Evolutionary conservation across 148 eudicot species (phyloP), one percentile per base, ranked within the genome.

Genomic region (Rhododendron ovatum): DNA sequence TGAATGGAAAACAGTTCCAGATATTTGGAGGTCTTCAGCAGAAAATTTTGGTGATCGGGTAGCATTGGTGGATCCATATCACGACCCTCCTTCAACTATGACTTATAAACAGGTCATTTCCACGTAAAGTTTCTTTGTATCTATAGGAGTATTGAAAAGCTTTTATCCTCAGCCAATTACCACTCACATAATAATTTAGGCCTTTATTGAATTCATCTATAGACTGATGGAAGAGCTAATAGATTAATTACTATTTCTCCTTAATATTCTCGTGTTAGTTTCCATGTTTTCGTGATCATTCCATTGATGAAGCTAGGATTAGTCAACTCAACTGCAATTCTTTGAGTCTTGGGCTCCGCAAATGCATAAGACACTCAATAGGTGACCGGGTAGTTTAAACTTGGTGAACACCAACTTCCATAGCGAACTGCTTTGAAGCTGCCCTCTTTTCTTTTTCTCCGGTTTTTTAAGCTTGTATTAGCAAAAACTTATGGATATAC

Each of bases 21-120:
- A 97, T 88, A 94, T 97, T 82, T 97, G 99, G 99, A 95, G 94
- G 90, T 93, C 93, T 67, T 89, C 95, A 84, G 98, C 98, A n/a
- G 96, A 97, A 88, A 97, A 91, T 75, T 95, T 88, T 91, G 95
- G 95, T 88, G 98, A 97, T 86, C 94, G 91, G 51, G 90, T 91
- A 26, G 99, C 98, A 51, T 82, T 97, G 87, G 89, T 93, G 79
- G 99, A 97, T 88, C 94, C 88, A 74, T 94, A 95, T 89, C 99
- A 95, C 83, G 92, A 94, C 45, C 99, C 99, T 74, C 95, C 98
- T n/a, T 87, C 89, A 22, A 88, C 93, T 87, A 84, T 97, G 92
- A 95, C 98, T 83, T 97, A 97, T 92, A 95, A 92, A 85, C 94
- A 97, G 98, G 99, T 95, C 80, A 87, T 20, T 65, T 39, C 59